Evolutionary conservation across 2,329 filamentous ascomycete species (phyloP), one percentile per base, ranked within the genome.

Genomic region (Diaporthe destruens): DNA sequence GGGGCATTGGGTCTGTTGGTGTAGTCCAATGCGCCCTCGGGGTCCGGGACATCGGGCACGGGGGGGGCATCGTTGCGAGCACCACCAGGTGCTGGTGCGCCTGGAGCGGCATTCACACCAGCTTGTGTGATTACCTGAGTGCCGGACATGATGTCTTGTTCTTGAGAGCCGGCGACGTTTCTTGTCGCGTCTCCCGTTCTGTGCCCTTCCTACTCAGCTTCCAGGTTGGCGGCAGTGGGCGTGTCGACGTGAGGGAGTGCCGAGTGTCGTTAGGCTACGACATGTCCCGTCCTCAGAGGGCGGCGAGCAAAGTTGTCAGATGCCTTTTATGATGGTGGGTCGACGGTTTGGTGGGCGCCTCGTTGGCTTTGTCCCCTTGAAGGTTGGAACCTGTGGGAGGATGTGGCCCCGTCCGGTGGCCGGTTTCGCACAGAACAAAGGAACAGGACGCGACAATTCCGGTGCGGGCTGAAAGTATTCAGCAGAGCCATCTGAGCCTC

Each of bases 391-490:
- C 67, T 11, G 42, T 25, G 57, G 29, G n/a, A 66, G 34, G 61
- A 44, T 47, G 36, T 20, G 23, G 29, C 8, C 8, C 25, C 29
- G 51, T 32, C 39, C 36, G 29, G 23, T 49, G 71, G 55, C 73
- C 73, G 71, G 63, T 71, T 74, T 70, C 73, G 73, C 69, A 61
- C 67, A 68, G 54, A 25, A 74, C 71, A 74, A 74, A 74, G 73
- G 25, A 55, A 29, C 12, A 34, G 23, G 32, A 44, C 36, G 32
- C 32, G 66, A 72, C 59, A 56, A 56, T 61, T 71, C 71, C 73
- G 66, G 71, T 51, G 32, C 14, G 3, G 20, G 67, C 36, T 29
- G 32, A 6, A 56, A 53, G 39, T 66, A 66, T 66, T 16, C 32
- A 51, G 20, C 29, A 66, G 47, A 53, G 14, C 1, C 34, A 51